Evolutionary conservation across 2,329 filamentous ascomycete genomes (phyloP).

Genomic region (Calonectria hawksworthii): DNA sequence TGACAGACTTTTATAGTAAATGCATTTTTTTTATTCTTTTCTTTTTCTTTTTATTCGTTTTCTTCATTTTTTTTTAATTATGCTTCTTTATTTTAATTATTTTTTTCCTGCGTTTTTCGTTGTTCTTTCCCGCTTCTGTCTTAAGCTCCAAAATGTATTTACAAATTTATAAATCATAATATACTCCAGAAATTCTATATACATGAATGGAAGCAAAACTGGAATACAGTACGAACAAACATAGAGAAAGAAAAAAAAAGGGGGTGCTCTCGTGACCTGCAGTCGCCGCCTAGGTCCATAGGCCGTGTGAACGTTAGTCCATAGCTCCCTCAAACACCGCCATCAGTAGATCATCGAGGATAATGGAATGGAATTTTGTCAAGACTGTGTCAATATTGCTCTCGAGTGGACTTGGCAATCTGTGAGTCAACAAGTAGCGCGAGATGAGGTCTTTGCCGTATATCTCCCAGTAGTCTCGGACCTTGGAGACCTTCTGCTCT

Average conservation of each 20-base stretch:
- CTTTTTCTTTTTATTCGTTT: background rate
- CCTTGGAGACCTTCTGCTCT: background rate
- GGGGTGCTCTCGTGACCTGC: background rate
- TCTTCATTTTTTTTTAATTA: no score
- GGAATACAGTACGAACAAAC: background rate
- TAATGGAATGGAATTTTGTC: background rate
- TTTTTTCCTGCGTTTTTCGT: background rate
- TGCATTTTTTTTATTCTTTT: background rate
- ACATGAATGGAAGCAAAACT: background rate
- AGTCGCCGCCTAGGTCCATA: no score
- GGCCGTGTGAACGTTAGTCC: background rate
- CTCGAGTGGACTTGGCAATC: background rate
- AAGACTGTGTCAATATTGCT: background rate
- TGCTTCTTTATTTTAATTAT: background rate
- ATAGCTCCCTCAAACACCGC: background rate
- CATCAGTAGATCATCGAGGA: background rate
- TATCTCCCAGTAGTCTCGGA: background rate
- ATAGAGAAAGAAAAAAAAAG: no score
- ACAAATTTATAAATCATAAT: background rate
- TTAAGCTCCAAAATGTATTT: background rate
- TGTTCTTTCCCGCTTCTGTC: background rate
- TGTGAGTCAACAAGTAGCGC: background rate
- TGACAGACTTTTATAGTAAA: background rate
- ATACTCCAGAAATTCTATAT: background rate
- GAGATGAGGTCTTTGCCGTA: background rate